Conservation (phyloP, 305 asterid genomes). For the Rubia tinctorum region DNA sequence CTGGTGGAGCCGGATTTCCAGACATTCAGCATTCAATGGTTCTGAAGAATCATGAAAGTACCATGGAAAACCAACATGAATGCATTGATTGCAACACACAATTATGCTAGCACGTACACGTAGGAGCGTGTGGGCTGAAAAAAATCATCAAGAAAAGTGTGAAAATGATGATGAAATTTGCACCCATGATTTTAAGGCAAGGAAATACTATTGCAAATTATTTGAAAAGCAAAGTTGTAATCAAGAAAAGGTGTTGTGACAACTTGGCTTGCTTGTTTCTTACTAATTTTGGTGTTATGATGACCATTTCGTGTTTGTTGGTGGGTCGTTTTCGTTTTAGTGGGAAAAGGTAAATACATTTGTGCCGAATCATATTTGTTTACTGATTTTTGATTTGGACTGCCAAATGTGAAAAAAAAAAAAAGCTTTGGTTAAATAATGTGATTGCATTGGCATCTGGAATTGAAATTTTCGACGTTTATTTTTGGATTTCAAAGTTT, state of each 20-base stretch:
- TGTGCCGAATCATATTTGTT: neutral
- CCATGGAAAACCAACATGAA: constrained; percentile 38
- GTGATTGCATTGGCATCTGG: neutral
- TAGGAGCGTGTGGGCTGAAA: neutral
- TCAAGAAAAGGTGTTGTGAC: constrained; percentile 22
- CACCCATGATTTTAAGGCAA: constrained; percentile 24
- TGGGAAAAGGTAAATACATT: neutral
- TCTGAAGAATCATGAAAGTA: constrained; percentile 39
- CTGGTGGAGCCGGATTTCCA: constrained; percentile 33
- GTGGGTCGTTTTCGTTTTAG: constrained; percentile 30
- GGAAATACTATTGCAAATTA: constrained; percentile 23
- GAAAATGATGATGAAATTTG: constrained; percentile 2
- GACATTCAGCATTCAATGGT: constrained; percentile 11
- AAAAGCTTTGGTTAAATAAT: neutral
- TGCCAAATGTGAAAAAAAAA: neutral
- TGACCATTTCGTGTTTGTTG: constrained; percentile 29
- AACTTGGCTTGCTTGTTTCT: constrained; percentile 41
- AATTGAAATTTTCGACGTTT: neutral
- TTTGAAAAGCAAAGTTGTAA: constrained; percentile 49
- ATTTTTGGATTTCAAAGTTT: neutral
- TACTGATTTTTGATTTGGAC: constrained; percentile 1
- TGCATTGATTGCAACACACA: constrained; percentile 37
- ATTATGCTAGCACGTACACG: constrained; percentile 5
- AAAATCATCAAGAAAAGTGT: constrained; percentile 9
- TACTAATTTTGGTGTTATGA: constrained; percentile 20